A percentile compares a stretch with the other conserved stretches of the same genome.
Evolutionary conservation across 2,329 filamentous ascomycete species (phyloP).

Genomic region (Talaromyces verruculosus): DNA sequence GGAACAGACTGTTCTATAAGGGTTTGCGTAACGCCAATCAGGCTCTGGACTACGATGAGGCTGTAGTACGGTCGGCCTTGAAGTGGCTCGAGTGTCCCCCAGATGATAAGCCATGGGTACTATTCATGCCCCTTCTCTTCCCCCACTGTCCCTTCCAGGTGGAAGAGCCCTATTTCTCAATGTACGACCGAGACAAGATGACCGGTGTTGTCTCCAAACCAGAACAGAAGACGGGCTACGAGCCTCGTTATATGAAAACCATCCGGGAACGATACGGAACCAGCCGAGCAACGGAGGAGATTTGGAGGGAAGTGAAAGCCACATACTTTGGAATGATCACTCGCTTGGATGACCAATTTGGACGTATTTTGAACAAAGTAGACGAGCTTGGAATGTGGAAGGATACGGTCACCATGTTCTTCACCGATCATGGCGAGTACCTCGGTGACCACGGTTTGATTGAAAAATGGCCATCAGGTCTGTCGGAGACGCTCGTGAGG

Average conservation of each 20-base stretch:
- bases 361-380: conserved; percentile 33
- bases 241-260: conserved; percentile 45
- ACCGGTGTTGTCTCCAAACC: conserved; percentile 24
- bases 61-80: conserved; percentile 43
- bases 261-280: conserved; percentile 43
- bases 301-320: conserved; percentile 48
- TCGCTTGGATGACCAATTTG: conserved; percentile 50
- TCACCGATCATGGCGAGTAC: conserved; percentile 45
- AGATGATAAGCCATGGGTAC: conserved; percentile 24
- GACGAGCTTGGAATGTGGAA: conserved; percentile 40
- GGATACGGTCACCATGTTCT: conserved; percentile 42
- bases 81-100: conserved; percentile 49
- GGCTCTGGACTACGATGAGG: conserved; percentile 49
- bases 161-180: conserved; percentile 51
- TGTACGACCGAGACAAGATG: conserved; percentile 42
- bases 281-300: conserved; percentile 41
- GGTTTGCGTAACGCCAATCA: conserved; percentile 41
- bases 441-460: conserved; percentile 51
- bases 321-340: conserved; percentile 53
- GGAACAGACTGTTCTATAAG: conserved; percentile 33
- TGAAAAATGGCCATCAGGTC: conserved; percentile 51
- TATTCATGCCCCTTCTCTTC: conserved; percentile 29
- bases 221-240: conserved; percentile 42
- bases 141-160: conserved; percentile 52
- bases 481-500: conserved; percentile 45